phyloP scores from a whole-genome alignment of 208 protist species.

The Leptomonas pyrrhocoris region DNA sequence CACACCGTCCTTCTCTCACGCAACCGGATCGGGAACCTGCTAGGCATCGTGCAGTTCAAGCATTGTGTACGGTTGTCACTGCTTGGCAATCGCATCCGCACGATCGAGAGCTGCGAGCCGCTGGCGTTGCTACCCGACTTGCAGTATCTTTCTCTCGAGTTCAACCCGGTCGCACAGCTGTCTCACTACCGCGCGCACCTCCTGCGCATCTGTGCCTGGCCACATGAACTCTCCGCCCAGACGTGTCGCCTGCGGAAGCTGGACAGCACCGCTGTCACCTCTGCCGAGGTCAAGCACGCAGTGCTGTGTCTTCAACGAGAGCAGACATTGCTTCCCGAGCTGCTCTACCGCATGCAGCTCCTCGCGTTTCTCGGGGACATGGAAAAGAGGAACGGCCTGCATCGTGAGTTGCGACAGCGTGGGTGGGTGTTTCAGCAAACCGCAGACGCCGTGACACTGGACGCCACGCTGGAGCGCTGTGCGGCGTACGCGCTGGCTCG shows the following conservation, averaged over 20 bases:
- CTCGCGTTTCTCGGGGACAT: slow-evolving; percentile 57
- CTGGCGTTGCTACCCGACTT: slow-evolving; percentile 71
- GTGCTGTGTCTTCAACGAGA: slow-evolving; percentile 66
- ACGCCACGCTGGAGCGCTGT: slow-evolving; percentile 49
- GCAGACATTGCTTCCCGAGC: slow-evolving; percentile 55
- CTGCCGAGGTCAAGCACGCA: slow-evolving; percentile 47
- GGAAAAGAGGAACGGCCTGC: slow-evolving; percentile 48
- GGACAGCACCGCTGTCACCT: slow-evolving; percentile 49
- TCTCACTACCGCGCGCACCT: slow-evolving; percentile 85
- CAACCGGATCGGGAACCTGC: slow-evolving; percentile 58
- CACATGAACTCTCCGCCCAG: slow-evolving; percentile 44
- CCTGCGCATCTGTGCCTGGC: slow-evolving; percentile 79
- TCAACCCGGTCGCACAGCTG: slow-evolving; percentile 79
- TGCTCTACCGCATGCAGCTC: slow-evolving; percentile 67
- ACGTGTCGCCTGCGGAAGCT: slow-evolving; percentile 78
- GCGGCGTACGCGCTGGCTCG: slow-evolving; percentile 40
- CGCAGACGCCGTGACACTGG: slow-evolving; percentile 18
- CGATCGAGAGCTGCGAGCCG: slow-evolving; percentile 81
- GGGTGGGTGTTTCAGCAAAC: slow-evolving; percentile 51
- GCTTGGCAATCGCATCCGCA: slow-evolving; percentile 71
- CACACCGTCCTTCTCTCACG: slow-evolving; percentile 82
- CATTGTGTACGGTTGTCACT: slow-evolving; percentile 82
- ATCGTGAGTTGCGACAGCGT: slow-evolving; percentile 58
- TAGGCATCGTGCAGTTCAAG: slow-evolving; percentile 84
- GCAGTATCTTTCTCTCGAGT: slow-evolving; percentile 82